These are phyloP conservation scores for Aspergillus pseudoviridinutans DNA, from an alignment of 2,329 filamentous ascomycete genomes.

Conservation along the genomic window DNA sequence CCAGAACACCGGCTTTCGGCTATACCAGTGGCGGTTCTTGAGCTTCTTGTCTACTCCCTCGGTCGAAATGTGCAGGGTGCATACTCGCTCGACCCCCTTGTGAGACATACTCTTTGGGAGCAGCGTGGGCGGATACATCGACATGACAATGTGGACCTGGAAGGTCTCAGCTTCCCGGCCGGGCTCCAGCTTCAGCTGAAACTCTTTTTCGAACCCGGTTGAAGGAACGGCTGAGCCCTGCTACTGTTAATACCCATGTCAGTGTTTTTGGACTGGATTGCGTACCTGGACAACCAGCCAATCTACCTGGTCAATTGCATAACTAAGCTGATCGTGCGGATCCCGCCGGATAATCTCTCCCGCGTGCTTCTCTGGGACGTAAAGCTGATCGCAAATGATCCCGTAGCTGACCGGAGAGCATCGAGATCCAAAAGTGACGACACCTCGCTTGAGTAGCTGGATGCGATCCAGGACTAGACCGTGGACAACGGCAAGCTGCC, in stretches of 20 bases:
- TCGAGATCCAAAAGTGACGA: constrained; percentile 26
- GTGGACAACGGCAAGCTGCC: constrained; percentile 31
- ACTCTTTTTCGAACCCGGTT: constrained; percentile 22
- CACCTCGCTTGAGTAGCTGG: constrained; percentile 25
- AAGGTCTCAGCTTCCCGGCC: constrained; percentile 20
- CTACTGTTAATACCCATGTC: background rate
- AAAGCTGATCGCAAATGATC: constrained; percentile 30
- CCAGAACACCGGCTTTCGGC: constrained; percentile 26
- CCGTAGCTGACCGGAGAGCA: constrained; percentile 36
- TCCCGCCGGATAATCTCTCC: constrained; percentile 26
- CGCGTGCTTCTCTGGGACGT: constrained; percentile 26
- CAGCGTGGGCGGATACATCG: constrained; percentile 14
- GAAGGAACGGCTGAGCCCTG: constrained; percentile 20
- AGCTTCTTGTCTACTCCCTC: constrained; percentile 27
- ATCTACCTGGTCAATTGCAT: constrained; percentile 31
- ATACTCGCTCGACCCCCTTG: constrained; percentile 23
- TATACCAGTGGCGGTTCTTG: constrained; percentile 37
- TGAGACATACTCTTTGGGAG: constrained; percentile 23
- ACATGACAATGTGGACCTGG: constrained; percentile 34
- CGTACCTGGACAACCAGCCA: constrained; percentile 34
- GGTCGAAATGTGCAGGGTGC: constrained; percentile 26
- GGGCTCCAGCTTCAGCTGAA: constrained; percentile 23
- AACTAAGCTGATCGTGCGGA: constrained; percentile 29
- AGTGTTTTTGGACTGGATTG: background rate
- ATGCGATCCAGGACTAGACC: constrained; percentile 32